Evolutionary conservation across 2,329 filamentous ascomycete species (phyloP).

Genomic region (Trichoderma atroviride): DNA sequence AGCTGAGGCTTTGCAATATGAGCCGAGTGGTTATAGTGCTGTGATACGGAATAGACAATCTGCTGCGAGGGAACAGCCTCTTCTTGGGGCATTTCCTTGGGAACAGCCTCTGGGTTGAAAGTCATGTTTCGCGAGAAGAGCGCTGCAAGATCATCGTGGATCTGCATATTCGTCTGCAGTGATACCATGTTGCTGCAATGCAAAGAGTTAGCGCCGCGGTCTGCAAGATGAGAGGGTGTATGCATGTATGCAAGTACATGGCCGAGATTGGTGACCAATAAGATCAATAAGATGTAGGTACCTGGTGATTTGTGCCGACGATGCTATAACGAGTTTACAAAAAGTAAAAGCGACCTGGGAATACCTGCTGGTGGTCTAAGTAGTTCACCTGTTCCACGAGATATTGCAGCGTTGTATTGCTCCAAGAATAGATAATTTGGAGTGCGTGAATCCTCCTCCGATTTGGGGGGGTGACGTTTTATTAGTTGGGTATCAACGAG

Average conservation of each 20-base stretch:
- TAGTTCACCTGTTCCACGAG: neutral
- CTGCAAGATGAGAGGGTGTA: neutral
- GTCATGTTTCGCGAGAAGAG: slow-evolving; percentile 79
- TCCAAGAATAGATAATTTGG: neutral
- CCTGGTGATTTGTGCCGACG: neutral
- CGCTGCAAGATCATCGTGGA: slow-evolving; percentile 78
- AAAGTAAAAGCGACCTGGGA: slow-evolving; percentile 1
- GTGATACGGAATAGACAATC: slow-evolving; percentile 73
- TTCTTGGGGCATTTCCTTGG: slow-evolving; percentile 38
- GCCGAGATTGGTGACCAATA: neutral
- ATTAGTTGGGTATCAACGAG: slow-evolving; percentile 26
- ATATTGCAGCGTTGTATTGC: slow-evolving; percentile 11
- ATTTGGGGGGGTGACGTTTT: neutral
- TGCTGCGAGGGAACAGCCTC: slow-evolving; percentile 41
- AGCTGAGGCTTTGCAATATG: slow-evolving; percentile 53
- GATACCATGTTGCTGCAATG: slow-evolving; percentile 42
- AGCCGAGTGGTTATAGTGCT: slow-evolving; percentile 82
- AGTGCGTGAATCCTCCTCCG: slow-evolving; percentile 17
- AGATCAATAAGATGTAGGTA: neutral
- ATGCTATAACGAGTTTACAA: neutral
- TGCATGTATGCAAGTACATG: neutral
- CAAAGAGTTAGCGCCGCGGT: slow-evolving; percentile 12
- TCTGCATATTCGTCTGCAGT: slow-evolving; percentile 54
- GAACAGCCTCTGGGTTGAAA: slow-evolving; percentile 50
- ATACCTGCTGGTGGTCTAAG: slow-evolving; percentile 11